A percentile compares a stretch with the other conserved stretches of the same genome.
Conservation (phyloP, 75 land plant genomes). For the Pseudotsuga menziesii region DNA sequence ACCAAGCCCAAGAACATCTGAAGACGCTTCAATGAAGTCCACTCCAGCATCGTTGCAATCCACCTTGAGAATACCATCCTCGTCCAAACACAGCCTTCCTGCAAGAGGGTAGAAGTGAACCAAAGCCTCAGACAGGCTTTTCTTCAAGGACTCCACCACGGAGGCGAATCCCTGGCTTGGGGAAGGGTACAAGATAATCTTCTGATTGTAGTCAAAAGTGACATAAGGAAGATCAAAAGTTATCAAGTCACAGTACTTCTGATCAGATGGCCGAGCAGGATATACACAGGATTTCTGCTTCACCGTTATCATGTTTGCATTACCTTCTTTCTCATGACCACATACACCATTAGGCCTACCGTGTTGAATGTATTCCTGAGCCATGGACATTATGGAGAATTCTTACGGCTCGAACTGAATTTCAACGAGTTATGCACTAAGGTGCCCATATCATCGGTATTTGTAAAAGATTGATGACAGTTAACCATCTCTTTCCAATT, state of each 20-base stretch:
- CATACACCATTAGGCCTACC: too few species aligned
- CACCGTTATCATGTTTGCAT: too few species aligned
- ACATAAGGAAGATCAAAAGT: slow-evolving; percentile 73
- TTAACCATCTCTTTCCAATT: too few species aligned
- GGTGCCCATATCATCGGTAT: too few species aligned
- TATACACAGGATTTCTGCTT: too few species aligned
- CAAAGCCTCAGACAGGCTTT: slow-evolving; percentile 40
- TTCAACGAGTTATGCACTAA: too few species aligned
- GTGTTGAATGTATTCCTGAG: too few species aligned
- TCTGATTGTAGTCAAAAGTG: slow-evolving; percentile 69
- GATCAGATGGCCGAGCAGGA: slow-evolving; percentile 11
- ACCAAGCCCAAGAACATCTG: not conserved
- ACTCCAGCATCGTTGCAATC: slow-evolving; percentile 60
- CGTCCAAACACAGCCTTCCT: slow-evolving; percentile 49
- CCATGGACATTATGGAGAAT: too few species aligned
- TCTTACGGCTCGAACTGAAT: too few species aligned
- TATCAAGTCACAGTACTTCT: slow-evolving; percentile 35
- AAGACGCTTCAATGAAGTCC: slow-evolving; percentile 44
- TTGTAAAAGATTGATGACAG: too few species aligned
- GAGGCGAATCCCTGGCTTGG: slow-evolving; percentile 25
- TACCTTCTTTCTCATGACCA: too few species aligned
- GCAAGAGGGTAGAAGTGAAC: slow-evolving; percentile 61
- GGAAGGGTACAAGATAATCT: slow-evolving; percentile 41
- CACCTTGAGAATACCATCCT: slow-evolving; percentile 60
- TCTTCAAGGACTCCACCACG: slow-evolving; percentile 38